Base-by-base conservation (phyloP, 441 rosid genomes). In the Bruguiera hainesii region DNA sequence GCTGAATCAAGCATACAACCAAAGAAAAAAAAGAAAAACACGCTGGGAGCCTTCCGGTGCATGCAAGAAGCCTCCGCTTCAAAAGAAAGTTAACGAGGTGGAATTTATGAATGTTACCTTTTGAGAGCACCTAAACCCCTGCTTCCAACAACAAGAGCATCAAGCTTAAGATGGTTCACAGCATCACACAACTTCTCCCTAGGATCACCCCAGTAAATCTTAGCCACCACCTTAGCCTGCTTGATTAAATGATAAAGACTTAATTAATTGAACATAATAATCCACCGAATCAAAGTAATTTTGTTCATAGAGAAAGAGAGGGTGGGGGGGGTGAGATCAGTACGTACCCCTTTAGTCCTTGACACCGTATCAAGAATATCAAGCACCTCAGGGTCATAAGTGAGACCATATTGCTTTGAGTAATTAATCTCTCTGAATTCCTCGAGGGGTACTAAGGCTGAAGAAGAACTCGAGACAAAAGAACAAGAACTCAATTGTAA, bases 181-280 rank as follows among this genome's bases (percentile, higher is more conserved):
- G 88, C 80, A 23, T 76, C 74, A 55, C 82, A 69, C 53, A 81
- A 11, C 75, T 84, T 81, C 71, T 84, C 88, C 71, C 84, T 76
- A 35, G 88, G 80, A 69, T 84, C 85, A 6, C 88, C 88, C 85
- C 85, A 84, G 21, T 80, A 80, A 4, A 84, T 81, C 75, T 84
- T 84, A 1, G 83, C 84, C 66, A 67, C 77, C 70, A 82, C 85
- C 71, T 80, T 71, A 21, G 63, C 77, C 85, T 84, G 80, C 71
- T n/a, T 21, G 6, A 9, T 20, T 52, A 20, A 52, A 53, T 20
- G 18, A 10, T 4, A 50, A 52, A 52, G 19, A 20, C 25, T 16
- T 6, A n/a, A 6, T 51, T 21, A 15, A 20, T 23, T 10, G 58
- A 20, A 13, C 28, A 55, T 21, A 20, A 5, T 53, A 3, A 1